Percentiles rank a stretch among this genome's conserved stretches.
These are phyloP conservation scores for Talaromyces amestolkiae DNA, from an alignment of 2,329 filamentous ascomycete genomes.

Conservation along the genomic window DNA sequence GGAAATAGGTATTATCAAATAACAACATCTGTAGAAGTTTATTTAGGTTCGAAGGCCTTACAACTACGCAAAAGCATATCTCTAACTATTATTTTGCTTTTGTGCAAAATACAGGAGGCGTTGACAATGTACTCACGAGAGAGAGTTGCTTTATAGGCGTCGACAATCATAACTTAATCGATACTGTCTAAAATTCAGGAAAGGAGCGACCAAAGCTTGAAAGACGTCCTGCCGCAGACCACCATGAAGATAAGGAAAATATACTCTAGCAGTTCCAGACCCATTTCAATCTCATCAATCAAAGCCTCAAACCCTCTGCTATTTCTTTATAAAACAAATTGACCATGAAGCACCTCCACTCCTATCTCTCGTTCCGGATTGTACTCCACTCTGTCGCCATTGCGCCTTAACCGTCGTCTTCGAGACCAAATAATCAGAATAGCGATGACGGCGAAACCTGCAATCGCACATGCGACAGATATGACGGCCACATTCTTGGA, in stretches of 20 bases:
- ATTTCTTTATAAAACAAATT: not conserved
- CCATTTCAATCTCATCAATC: too few species aligned
- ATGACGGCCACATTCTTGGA: slow-evolving; percentile 5
- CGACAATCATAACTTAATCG: not conserved
- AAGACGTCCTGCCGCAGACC: not conserved
- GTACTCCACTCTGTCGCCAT: slow-evolving; percentile 2
- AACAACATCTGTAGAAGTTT: too few species aligned
- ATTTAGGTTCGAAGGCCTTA: too few species aligned
- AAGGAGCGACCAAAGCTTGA: too few species aligned
- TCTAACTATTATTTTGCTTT: not conserved
- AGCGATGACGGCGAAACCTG: not conserved
- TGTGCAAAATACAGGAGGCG: not conserved
- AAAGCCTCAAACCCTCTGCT: not conserved
- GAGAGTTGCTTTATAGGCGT: not conserved
- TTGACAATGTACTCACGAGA: not conserved
- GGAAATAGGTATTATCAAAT: too few species aligned
- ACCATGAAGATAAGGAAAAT: not conserved
- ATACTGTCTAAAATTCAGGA: not conserved
- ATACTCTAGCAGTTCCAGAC: too few species aligned
- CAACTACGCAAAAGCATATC: too few species aligned
- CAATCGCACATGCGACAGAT: slow-evolving; percentile 6
- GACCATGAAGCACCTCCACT: slow-evolving; percentile 2
- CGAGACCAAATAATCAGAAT: not conserved
- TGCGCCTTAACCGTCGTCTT: not conserved
- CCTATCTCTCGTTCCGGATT: not conserved